Conservation (phyloP, 768 basidiomycete species). For the Cyathus striatus region DNA sequence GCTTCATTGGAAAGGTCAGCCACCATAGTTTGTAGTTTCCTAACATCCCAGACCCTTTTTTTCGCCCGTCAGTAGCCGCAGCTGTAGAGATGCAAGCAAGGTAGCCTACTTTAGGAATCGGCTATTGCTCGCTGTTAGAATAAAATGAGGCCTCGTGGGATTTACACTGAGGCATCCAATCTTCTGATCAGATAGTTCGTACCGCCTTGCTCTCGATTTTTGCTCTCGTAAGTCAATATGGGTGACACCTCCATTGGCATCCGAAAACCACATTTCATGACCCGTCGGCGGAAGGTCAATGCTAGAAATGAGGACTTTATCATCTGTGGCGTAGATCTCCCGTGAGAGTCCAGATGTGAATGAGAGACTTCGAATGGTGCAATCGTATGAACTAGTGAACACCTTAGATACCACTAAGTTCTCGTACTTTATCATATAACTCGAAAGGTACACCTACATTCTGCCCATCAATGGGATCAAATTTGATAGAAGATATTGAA, state of each 20-base stretch:
- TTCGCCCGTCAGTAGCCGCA: no score
- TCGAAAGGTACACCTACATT: constrained; percentile 35
- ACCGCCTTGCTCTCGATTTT: constrained; percentile 50
- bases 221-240: constrained; percentile 73
- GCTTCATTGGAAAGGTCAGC: constrained; percentile 23
- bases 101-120: constrained; percentile 58
- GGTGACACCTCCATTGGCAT: constrained; percentile 63
- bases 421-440: neutral
- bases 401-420: constrained; percentile 35
- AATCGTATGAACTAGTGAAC: constrained; percentile 80
- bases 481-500: constrained; percentile 72
- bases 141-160: constrained; percentile 56
- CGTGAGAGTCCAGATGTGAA: constrained; percentile 68
- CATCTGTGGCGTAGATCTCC: constrained; percentile 63
- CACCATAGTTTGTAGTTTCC: constrained; percentile 51
- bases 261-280: constrained; percentile 83
- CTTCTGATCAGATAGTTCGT: constrained; percentile 64
- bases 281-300: constrained; percentile 66
- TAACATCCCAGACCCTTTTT: constrained; percentile 78
- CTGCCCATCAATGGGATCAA: constrained; percentile 73
- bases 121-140: constrained; percentile 76
- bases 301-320: constrained; percentile 54
- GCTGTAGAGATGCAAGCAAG: no score
- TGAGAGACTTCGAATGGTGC: constrained; percentile 67
- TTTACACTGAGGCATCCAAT: constrained; percentile 81